Base-by-base conservation (phyloP, 2,329 filamentous ascomycete genomes). In the Aspergillus ochraceoroseus region DNA sequence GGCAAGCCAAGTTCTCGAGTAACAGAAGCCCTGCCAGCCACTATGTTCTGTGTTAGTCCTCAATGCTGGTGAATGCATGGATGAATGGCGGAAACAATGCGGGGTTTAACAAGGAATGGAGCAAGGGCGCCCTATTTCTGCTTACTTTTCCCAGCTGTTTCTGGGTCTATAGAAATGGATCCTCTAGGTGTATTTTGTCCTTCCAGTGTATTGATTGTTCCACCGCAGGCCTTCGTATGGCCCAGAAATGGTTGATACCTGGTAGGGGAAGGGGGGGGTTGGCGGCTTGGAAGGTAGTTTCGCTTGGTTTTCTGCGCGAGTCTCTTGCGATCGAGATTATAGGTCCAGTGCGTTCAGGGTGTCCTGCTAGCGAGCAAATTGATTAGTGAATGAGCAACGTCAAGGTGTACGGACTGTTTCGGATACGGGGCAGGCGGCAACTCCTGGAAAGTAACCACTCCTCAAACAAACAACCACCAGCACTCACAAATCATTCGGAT, bases 11-110 rank as follows among this genome's bases (percentile, higher is more conserved):
- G 34, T 22, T 48, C 46, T 14, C 41, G 47, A 31, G 49, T 40
- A 38, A 47, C 32, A 41, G 50, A 50, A 42, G 47, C 28, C 38
- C 45, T 53, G 34, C 39, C 44, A 38, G 45, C 44, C 52, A 54
- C 50, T 54, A 28, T 14, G n/a, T 18, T 14, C n/a, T n/a, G 25
- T 43, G 42, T 41, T 40, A 38, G 48, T 23, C 27, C 35, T 41
- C 27, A 22, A 27, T 19, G 28, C 17, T 22, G 35, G 26, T 28
- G 22, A 39, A 23, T 27, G n/a, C 18, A 22, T 9, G 20, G 7
- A 14, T 15, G 13, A 30, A 26, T 26, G 20, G 29, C n/a, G 20
- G n/a, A n/a, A n/a, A 22, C 20, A 22, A 5, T 22, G 20, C 5
- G 20, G 5, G 9, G 20, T 22, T 22, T 22, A 9, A 22, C 20